These are phyloP conservation scores for Paraphaeosphaeria sporulosa DNA, from an alignment of 2,329 filamentous ascomycete species.

Conservation along the genomic window DNA sequence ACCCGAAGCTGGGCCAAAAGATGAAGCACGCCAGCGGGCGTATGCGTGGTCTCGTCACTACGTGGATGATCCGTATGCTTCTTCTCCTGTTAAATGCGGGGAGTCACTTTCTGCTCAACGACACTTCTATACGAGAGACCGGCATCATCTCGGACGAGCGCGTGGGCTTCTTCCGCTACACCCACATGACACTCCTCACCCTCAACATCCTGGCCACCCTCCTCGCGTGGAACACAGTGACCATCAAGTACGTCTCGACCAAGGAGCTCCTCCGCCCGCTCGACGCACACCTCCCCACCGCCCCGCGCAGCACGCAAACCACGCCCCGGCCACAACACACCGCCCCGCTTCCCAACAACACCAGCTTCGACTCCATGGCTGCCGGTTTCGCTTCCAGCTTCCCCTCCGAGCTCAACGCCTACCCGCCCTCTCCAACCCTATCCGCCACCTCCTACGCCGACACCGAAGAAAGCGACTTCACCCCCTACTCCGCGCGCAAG, in stretches of 20 bases:
- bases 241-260: constrained; percentile 58
- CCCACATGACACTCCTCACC: constrained; percentile 63
- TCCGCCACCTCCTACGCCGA: constrained; percentile 29
- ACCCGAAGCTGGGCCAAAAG: constrained; percentile 71
- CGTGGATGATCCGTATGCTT: constrained; percentile 71
- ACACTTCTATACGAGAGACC: neutral
- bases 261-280: constrained; percentile 33
- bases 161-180: constrained; percentile 50
- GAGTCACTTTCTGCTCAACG: constrained; percentile 23
- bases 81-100: constrained; percentile 63
- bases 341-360: constrained; percentile 33
- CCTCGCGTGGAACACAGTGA: constrained; percentile 61
- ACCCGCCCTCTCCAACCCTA: constrained; percentile 45
- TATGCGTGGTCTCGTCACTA: constrained; percentile 67
- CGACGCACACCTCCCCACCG: constrained; percentile 35
- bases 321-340: constrained; percentile 34
- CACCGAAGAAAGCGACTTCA: constrained; percentile 35
- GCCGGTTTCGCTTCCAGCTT: constrained; percentile 51
- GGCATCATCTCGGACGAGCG: neutral
- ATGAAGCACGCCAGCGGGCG: constrained; percentile 61
- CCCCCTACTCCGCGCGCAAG: constrained; percentile 25
- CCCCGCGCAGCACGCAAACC: constrained; percentile 27
- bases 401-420: constrained; percentile 37
- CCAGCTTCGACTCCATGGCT: constrained; percentile 45
- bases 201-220: constrained; percentile 36